Evolutionary conservation across 345 rosid genomes (phyloP), one percentile per base, ranked within the genome.

Genomic region (Pistacia integerrima): DNA sequence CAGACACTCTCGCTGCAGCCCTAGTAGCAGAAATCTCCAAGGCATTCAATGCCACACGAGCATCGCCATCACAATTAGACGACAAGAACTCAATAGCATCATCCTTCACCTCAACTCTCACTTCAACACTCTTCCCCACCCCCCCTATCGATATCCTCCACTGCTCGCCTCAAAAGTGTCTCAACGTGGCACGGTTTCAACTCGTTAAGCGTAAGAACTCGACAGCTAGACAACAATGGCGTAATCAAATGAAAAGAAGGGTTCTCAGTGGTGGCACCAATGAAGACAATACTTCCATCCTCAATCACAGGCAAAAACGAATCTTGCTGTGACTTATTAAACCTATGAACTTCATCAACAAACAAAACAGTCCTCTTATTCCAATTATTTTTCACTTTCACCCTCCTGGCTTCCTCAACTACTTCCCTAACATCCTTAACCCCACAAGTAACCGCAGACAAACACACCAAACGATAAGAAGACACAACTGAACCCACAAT

Each of bases 261-360:
- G 78, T 93, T 93, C 90, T 93, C 98, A 0, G 97, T 92, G 8
- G 98, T 93, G 17, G 95, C 97, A 22, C 97, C 98, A 22, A 93
- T 69, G 72, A 93, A 92, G n/a, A 92, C 88, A 51, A 93, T 89
- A 71, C 87, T 93, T 22, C 98, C 95, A 72, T 93, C 98, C 83
- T 92, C 98, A 74, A 90, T 90, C 30, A 93, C 88, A 5, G 95
- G 95, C 86, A 93, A 81, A 85, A 93, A 90, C 14, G 94, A 88
- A 46, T 93, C 98, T 72, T 92, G 97, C 63, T 92, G 97, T 0
- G 95, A 88, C 82, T 93, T 90, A 79, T 88, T 93, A 76, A 93
- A 92, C 71, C 98, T 64, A 77, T 90, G 97, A 76, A 93, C 95
- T 74, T 93, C 98, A 48, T 92, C 98, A 69, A 93, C 84, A 79